These are phyloP conservation scores for Arctium minus DNA, from an alignment of 129 eudicot species.

Conservation along the genomic window DNA sequence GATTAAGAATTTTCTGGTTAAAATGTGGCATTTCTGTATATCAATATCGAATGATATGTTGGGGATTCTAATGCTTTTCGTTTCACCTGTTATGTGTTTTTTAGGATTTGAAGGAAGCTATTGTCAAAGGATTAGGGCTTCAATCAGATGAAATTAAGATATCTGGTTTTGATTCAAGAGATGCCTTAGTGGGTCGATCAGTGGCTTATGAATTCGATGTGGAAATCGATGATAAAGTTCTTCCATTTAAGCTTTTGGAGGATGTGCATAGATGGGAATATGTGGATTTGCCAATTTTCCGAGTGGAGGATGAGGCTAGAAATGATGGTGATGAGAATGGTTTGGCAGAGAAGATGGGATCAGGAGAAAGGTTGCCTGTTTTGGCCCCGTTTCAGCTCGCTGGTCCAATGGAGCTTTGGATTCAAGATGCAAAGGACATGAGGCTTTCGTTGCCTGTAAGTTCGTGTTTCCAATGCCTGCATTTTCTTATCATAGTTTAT, in stretches of 20 bases:
- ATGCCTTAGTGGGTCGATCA: conserved; percentile 77
- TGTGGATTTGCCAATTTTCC: conserved; percentile 86
- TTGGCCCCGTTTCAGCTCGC: conserved; percentile 95
- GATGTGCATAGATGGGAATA: conserved; percentile 89
- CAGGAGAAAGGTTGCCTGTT: conserved; percentile 54
- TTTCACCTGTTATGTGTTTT: neutral
- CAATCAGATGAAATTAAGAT: conserved; percentile 82
- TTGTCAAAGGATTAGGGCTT: conserved; percentile 92
- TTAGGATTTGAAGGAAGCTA: conserved; percentile 92
- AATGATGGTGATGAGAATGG: conserved; percentile 44
- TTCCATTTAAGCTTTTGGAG: conserved; percentile 82
- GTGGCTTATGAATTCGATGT: conserved; percentile 90
- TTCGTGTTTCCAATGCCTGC: neutral
- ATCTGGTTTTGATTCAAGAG: conserved; percentile 86
- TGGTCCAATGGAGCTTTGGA: conserved; percentile 98
- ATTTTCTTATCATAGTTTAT: neutral
- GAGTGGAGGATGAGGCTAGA: conserved; percentile 36
- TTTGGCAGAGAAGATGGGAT: conserved; percentile 44
- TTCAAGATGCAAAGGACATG: conserved; percentile 94
- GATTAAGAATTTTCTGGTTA: neutral
- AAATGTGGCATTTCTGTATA: neutral
- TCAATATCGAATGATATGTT: neutral
- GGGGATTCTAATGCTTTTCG: neutral
- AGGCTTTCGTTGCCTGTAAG: conserved; percentile 89
- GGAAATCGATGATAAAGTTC: conserved; percentile 73